Base-by-base conservation (phyloP, 108 stramenopile genomes). In the Chaetoceros tenuissimus region DNA sequence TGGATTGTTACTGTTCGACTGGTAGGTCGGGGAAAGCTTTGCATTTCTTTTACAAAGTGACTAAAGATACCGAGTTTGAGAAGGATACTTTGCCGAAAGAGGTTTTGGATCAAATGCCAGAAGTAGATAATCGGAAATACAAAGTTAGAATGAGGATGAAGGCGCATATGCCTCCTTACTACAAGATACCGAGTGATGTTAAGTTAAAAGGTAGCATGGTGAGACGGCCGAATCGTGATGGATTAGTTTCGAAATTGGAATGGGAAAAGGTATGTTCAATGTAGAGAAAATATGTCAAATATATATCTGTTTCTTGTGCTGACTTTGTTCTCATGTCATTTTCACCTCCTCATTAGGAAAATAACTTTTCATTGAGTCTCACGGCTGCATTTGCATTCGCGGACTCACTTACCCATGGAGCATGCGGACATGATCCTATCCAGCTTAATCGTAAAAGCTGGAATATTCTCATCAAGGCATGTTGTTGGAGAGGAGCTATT, bases 381-480 rank as follows among this genome's bases (percentile, higher is more conserved):
- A 81, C 82, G 17, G 78, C 84, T 3, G 89, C 89, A 8, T 81
- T 92, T 73, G 76, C 89, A 24, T 92, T 92, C 72, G 83, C 83
- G 13, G 89, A 87, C 46, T 81, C 80, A 26, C 58, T 92, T 45
- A 78, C 79, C 23, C 89, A 92, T 40, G 89, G 89, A 8, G 89
- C 89, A n/a, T 92, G 89, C 63, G 85, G 89, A 31, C 89, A 92
- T 50, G 73, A 75, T 25, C 84, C 85, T 5, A 79, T 92, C 28
- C 66, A 78, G 55, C 72, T 85, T 30, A 66, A 87, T 63, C 31
- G 83, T 55, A 62, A 60, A 10, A 72, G 69, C 17, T 85, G 81
- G 69, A 85, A 83, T 46, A 72, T 63, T 25, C 67, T 87, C 29
- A 84, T 92, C 61, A 84, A 84, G 48, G 79, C 79, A 8, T 92